Evolutionary conservation across 2,329 filamentous ascomycete genomes (phyloP).

Genomic region (Verticillium tricorpus): DNA sequence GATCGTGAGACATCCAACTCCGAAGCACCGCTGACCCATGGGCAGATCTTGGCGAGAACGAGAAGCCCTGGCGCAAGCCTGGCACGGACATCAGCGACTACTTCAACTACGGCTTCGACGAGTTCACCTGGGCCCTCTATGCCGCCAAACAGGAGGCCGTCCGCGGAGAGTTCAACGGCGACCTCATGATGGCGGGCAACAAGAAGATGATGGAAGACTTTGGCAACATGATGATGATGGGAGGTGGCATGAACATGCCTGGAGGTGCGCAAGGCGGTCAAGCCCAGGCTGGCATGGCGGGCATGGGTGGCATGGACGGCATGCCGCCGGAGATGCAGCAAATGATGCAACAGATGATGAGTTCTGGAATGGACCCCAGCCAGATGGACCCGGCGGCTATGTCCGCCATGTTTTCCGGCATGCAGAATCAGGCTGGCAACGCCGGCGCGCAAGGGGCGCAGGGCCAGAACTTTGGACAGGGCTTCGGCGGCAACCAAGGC

Average conservation of each 20-base stretch:
- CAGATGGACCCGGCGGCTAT: slow-evolving; percentile 60
- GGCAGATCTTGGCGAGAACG: slow-evolving; percentile 66
- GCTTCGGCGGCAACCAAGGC: slow-evolving; percentile 49
- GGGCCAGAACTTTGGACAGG: slow-evolving; percentile 45
- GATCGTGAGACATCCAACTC: not conserved
- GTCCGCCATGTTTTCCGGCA: slow-evolving; percentile 55
- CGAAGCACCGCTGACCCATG: not conserved
- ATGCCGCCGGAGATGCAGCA: slow-evolving; percentile 62
- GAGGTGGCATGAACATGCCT: slow-evolving; percentile 37
- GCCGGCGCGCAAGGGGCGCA: slow-evolving; percentile 44
- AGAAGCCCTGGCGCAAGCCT: slow-evolving; percentile 92
- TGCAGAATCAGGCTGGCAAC: slow-evolving; percentile 39
- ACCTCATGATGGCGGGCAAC: slow-evolving; percentile 55
- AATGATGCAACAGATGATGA: slow-evolving; percentile 70
- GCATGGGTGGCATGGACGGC: slow-evolving; percentile 56
- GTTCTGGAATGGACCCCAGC: slow-evolving; percentile 58
- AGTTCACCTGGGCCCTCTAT: slow-evolving; percentile 96
- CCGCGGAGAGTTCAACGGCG: slow-evolving; percentile 68
- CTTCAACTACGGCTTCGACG: slow-evolving; percentile 98
- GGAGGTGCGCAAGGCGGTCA: slow-evolving; percentile 21
- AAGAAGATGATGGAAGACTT: slow-evolving; percentile 78
- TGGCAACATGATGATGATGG: slow-evolving; percentile 65
- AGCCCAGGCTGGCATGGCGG: slow-evolving; percentile 34
- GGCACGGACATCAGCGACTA: slow-evolving; percentile 94
- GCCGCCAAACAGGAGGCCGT: slow-evolving; percentile 81